Evolutionary conservation across 176 grass and related monocot genomes (phyloP).

Genomic region (Lolium rigidum): DNA sequence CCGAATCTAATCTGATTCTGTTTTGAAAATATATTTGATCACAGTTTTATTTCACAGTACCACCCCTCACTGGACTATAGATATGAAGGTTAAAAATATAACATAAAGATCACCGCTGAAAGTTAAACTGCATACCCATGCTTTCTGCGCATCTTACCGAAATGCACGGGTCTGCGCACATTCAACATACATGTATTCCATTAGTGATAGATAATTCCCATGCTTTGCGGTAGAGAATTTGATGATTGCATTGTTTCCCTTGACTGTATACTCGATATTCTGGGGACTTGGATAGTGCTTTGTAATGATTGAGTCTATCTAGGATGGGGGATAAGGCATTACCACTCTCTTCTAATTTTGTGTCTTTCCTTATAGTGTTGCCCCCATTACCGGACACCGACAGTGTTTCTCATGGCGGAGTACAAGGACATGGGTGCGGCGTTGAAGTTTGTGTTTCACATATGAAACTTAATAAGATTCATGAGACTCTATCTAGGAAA

Average conservation of each 20-base stretch:
- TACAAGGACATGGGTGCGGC: constrained; percentile 59
- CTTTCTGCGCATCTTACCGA: constrained; percentile 18
- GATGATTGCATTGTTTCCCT: constrained; percentile 31
- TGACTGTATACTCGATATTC: constrained; percentile 22
- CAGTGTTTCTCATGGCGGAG: constrained; percentile 66
- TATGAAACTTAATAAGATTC: constrained; percentile 95
- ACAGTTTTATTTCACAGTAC: background rate
- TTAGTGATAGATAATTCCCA: background rate
- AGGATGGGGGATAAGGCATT: constrained; percentile 10
- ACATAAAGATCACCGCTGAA: too few relatives aligned
- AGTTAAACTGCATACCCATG: background rate
- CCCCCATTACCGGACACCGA: constrained; percentile 67
- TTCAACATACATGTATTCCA: background rate
- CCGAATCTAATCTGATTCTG: background rate
- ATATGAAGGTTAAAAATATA: background rate
- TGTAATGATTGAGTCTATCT: constrained; percentile 34
- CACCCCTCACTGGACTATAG: background rate
- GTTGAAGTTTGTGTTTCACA: constrained; percentile 94
- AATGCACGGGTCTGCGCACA: background rate
- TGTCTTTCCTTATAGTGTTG: constrained; percentile 57
- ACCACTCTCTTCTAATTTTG: constrained; percentile 20
- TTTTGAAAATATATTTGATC: background rate
- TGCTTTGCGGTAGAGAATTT: constrained; percentile 8
- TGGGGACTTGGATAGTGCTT: constrained; percentile 20
- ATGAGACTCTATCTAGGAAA: constrained; percentile 97